These are phyloP conservation scores for Colletotrichum aenigma DNA, from an alignment of 2,329 filamentous ascomycete genomes.

Conservation along the genomic window DNA sequence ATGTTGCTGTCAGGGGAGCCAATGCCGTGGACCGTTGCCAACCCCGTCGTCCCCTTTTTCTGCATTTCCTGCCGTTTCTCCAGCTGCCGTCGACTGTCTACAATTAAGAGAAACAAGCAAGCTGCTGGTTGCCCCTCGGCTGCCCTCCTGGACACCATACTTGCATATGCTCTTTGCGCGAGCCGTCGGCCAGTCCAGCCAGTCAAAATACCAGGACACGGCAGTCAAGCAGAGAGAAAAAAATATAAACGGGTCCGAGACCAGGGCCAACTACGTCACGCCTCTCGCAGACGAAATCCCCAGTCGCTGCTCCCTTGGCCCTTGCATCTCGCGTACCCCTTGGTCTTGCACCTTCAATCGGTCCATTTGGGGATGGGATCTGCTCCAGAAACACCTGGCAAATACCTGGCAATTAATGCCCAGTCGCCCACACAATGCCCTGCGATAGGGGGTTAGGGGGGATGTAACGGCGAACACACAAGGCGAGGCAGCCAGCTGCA, in stretches of 20 bases:
- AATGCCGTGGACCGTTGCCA: background rate
- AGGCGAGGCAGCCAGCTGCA: background rate
- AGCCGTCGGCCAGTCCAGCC: background rate
- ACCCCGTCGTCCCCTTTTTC: background rate
- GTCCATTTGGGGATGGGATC: slow-evolving; percentile 12
- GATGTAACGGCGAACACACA: background rate
- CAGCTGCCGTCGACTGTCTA: background rate
- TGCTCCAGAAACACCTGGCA: background rate
- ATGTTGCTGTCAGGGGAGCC: background rate
- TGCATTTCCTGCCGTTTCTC: background rate
- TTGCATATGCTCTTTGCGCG: background rate
- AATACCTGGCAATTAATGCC: slow-evolving; percentile 1
- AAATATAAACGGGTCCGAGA: slow-evolving; percentile 7
- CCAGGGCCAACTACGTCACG: slow-evolving; percentile 22
- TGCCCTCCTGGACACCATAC: background rate
- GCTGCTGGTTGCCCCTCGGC: background rate
- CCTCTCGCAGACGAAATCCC: slow-evolving; percentile 11
- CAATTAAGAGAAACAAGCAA: background rate
- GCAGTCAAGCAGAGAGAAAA: background rate
- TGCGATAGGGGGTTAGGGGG: background rate
- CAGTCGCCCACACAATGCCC: background rate
- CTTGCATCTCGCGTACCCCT: slow-evolving; percentile 18
- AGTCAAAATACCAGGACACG: background rate
- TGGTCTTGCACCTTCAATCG: slow-evolving; percentile 5
- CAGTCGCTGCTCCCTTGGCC: slow-evolving; percentile 12